A percentile compares a stretch with the other conserved stretches of the same genome.
These are phyloP conservation scores for Pseudogymnoascus sp. DNA, from an alignment of 2,329 filamentous ascomycete genomes.

Conservation along the genomic window DNA sequence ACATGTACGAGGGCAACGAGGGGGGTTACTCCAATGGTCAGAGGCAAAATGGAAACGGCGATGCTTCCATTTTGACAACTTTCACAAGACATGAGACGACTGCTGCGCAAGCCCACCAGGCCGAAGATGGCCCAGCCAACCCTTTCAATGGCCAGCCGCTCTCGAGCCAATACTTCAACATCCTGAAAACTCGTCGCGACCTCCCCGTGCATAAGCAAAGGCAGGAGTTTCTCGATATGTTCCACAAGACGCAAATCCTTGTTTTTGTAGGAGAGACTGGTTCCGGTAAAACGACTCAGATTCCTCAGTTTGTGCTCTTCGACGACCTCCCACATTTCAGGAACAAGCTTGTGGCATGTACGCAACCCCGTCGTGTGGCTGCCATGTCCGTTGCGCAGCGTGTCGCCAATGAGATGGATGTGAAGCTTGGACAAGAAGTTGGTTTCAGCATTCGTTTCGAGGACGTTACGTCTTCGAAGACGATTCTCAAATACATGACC, in stretches of 20 bases:
- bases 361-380: slow-evolving; percentile 92
- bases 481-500: slow-evolving; percentile 98
- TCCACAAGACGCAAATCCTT: slow-evolving; percentile 89
- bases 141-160: slow-evolving; percentile 76
- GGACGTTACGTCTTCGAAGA: slow-evolving; percentile 82
- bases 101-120: slow-evolving; percentile 60
- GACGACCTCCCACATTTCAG: slow-evolving; percentile 86
- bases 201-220: slow-evolving; percentile 90
- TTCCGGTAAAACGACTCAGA: slow-evolving; percentile 98
- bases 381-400: slow-evolving; percentile 98
- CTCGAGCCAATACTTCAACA: slow-evolving; percentile 81
- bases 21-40: slow-evolving; percentile 25
- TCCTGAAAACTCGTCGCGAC: slow-evolving; percentile 74
- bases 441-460: slow-evolving; percentile 99
- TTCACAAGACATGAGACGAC: slow-evolving; percentile 78
- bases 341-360: slow-evolving; percentile 91
- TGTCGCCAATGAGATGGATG: slow-evolving; percentile 95
- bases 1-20: slow-evolving; percentile 61
- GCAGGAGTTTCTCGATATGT: slow-evolving; percentile 88
- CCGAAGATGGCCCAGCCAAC: slow-evolving; percentile 76
- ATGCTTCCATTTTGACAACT: slow-evolving; percentile 44
- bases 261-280: slow-evolving; percentile 99
- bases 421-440: slow-evolving; percentile 85
- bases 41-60: slow-evolving; percentile 27
- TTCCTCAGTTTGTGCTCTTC: slow-evolving; percentile 95